These are phyloP conservation scores for Erythrophleum ivorense DNA, from an alignment of 331 rosid species.

Conservation along the genomic window DNA sequence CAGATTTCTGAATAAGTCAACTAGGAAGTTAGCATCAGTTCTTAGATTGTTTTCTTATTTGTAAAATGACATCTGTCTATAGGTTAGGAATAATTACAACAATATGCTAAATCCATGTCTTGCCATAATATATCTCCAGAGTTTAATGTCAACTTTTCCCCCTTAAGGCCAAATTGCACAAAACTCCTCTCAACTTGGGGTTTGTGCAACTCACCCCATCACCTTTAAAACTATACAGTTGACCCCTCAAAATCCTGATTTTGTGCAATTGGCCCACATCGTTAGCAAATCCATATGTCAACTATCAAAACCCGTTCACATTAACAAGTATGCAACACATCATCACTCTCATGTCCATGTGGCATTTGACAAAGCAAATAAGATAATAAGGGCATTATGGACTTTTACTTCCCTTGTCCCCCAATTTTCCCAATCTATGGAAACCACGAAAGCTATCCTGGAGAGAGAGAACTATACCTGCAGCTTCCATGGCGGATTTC, in stretches of 20 bases:
- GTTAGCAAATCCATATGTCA: not conserved
- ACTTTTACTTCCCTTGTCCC: not conserved
- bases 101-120: no score
- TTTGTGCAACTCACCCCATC: not conserved
- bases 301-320: not conserved
- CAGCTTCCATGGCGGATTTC: not conserved
- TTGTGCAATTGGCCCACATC: not conserved
- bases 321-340: not conserved
- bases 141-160: not conserved
- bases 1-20: conserved; percentile 8
- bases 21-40: not conserved
- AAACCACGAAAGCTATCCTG: not conserved
- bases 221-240: no score
- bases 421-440: not conserved
- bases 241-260: not conserved
- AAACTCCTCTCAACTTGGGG: not conserved
- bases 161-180: not conserved
- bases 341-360: not conserved
- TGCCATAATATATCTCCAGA: not conserved
- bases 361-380: not conserved
- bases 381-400: not conserved
- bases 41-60: no score
- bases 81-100: no score
- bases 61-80: no score
- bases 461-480: not conserved